phyloP scores from a whole-genome alignment of 2,329 filamentous ascomycete genomes.

The Botrytis squamosa region DNA sequence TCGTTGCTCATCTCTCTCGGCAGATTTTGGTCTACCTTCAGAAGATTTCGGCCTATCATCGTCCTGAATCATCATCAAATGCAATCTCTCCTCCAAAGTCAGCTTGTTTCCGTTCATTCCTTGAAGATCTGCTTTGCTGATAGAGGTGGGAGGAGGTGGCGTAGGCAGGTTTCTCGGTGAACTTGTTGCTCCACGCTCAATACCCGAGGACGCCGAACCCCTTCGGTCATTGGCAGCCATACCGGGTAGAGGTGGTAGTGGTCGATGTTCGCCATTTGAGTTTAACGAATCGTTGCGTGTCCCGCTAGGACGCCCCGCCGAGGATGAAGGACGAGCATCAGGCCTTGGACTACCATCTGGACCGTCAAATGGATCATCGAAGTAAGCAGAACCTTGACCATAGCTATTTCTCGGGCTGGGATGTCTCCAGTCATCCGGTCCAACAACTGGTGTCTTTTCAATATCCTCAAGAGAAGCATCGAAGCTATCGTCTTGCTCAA shows the following conservation, averaged over 20 bases:
- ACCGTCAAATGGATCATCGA: constrained; percentile 65
- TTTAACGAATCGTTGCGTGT: constrained; percentile 69
- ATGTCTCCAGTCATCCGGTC: constrained; percentile 93
- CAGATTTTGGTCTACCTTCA: constrained; percentile 15
- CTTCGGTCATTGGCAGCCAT: constrained; percentile 46
- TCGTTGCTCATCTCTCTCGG: constrained; percentile 50
- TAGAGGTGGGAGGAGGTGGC: constrained; percentile 64
- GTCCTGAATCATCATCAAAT: constrained; percentile 83
- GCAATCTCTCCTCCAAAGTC: constrained; percentile 81
- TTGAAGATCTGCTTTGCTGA: constrained; percentile 75
- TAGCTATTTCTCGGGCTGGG: constrained; percentile 49
- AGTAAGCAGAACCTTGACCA: constrained; percentile 31
- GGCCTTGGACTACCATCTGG: constrained; percentile 66
- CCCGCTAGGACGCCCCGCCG: constrained; percentile 50
- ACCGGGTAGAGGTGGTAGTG: constrained; percentile 81
- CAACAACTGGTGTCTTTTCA: constrained; percentile 96
- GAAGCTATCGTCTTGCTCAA: constrained; percentile 76
- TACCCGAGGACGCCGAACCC: constrained; percentile 56
- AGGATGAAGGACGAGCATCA: constrained; percentile 42
- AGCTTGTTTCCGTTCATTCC: constrained; percentile 73
- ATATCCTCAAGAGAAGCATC: constrained; percentile 94
- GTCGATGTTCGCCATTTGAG: constrained; percentile 79
- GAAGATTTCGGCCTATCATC: constrained; percentile 52
- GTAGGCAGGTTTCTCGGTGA: constrained; percentile 66
- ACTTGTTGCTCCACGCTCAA: constrained; percentile 67